Base-by-base conservation (phyloP, 129 eudicot genomes). In the Apium graveolens region DNA sequence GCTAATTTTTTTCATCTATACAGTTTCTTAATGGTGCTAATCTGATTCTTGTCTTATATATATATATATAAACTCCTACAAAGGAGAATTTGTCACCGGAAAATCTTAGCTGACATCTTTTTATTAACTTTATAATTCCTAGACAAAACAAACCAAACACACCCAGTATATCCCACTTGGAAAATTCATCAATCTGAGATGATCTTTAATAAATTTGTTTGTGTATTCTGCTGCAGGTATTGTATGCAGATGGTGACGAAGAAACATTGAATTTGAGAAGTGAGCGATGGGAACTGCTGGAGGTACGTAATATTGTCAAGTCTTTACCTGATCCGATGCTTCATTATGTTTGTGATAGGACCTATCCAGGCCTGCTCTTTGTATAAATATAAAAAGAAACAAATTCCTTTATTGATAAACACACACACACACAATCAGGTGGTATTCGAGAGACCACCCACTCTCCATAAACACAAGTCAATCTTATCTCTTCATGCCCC, bases 171-270 rank as follows among this genome's bases (percentile, higher is more conserved):
- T 60, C 68, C 68, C 16, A n/a, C 16, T 9, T 29, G 31, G 66
- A 57, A n/a, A 16, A 26, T 60, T n/a, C 32, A 60, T 48, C 53
- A 49, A 13, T 84, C 20, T 14, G 34, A 43, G 41, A 31, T 75
- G 57, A 60, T 82, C 44, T 57, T 72, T 73, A 27, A 18, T 32
- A 37, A 17, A 18, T n/a, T 79, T 26, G 78, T 20, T 82, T 44
- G 34, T n/a, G 11, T 12, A 27, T 66, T 31, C 11, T 16, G 20
- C 72, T 87, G 82, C 79, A 93, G 98, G 88, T 93, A 7, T 57
- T 80, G 43, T 93, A 93, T 71, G 88, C 84, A 65, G 98, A 93
- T 41, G 96, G 94, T 27, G 97, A 88, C 32, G 85, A 80, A 80
- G 98, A 93, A 82, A 46, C 71, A 26, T 78, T 93, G 85, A 80